Conservation (phyloP, 805 yeast species). For the Yamadazyma insecticola region DNA sequence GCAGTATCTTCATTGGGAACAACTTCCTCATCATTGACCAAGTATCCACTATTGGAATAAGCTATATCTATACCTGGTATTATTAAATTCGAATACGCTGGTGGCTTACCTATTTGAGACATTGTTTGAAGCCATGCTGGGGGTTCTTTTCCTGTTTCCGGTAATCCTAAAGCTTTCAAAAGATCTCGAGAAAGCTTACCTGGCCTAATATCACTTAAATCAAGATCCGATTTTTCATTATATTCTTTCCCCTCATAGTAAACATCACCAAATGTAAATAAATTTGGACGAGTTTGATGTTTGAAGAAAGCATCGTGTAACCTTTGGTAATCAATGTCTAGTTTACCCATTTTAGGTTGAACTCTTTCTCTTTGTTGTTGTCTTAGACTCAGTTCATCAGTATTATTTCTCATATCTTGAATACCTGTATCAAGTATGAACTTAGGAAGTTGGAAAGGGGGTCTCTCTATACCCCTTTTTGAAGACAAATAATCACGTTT, state of each 20-base stretch:
- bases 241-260: constrained; percentile 73
- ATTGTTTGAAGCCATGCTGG: constrained; percentile 82
- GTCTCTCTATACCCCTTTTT: constrained; percentile 60
- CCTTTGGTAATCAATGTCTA: constrained; percentile 82
- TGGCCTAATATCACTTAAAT: constrained; percentile 47
- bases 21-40: constrained; percentile 9
- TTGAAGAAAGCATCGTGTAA: constrained; percentile 85
- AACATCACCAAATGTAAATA: constrained; percentile 69
- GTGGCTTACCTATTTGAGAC: constrained; percentile 75
- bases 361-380: constrained; percentile 78
- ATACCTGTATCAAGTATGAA: constrained; percentile 82
- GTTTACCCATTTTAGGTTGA: constrained; percentile 81
- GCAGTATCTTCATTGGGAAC: constrained; percentile 10
- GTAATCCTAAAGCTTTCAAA: constrained; percentile 65
- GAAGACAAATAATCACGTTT: constrained; percentile 71
- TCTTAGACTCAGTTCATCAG: constrained; percentile 55
- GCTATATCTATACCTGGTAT: constrained; percentile 46
- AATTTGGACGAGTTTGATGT: constrained; percentile 66
- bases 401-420: constrained; percentile 72
- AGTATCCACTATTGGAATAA: constrained; percentile 34
- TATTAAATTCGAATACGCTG: constrained; percentile 63
- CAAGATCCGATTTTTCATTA: constrained; percentile 33
- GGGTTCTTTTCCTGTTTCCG: constrained; percentile 38
- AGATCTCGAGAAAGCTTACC: constrained; percentile 63
- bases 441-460: constrained; percentile 73